phyloP scores from a whole-genome alignment of 163 green algal genomes.

The Scenedesmus sp. region DNA sequence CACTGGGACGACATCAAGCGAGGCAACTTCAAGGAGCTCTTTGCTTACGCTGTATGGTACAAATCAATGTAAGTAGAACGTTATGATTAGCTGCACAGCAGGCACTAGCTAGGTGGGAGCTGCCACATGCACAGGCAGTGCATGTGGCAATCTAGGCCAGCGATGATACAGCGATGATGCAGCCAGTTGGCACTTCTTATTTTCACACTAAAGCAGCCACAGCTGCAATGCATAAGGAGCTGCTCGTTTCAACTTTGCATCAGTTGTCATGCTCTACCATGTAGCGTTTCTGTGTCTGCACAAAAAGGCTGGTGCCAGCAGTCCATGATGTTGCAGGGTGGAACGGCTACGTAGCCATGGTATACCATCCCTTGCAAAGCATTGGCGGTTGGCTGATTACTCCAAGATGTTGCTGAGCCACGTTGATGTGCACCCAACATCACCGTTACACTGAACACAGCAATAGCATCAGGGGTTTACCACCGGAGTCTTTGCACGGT shows the following conservation, averaged over 20 bases:
- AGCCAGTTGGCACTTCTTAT: background rate
- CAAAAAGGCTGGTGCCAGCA: too few species aligned
- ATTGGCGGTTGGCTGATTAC: too few species aligned
- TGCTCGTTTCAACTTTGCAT: background rate
- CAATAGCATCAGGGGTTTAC: too few species aligned
- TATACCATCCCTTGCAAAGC: too few species aligned
- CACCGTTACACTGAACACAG: background rate
- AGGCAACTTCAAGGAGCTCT: slow-evolving; percentile 32
- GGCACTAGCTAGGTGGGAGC: background rate
- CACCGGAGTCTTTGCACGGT: too few species aligned
- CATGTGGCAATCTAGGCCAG: too few species aligned
- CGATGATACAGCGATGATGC: background rate
- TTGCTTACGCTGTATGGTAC: slow-evolving; percentile 50
- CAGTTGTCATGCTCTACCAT: background rate
- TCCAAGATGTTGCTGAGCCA: too few species aligned
- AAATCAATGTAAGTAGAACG: slow-evolving; percentile 23
- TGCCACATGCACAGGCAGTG: background rate
- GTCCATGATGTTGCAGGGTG: too few species aligned
- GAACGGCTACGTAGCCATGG: too few species aligned
- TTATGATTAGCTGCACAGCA: background rate
- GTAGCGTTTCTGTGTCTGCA: background rate
- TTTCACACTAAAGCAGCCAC: background rate
- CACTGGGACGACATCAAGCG: slow-evolving; percentile 38
- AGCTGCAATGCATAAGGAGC: background rate
- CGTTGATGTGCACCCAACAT: too few species aligned